Base-by-base conservation (phyloP, 352 stramenopile species). In the Pythium chondricola region DNA sequence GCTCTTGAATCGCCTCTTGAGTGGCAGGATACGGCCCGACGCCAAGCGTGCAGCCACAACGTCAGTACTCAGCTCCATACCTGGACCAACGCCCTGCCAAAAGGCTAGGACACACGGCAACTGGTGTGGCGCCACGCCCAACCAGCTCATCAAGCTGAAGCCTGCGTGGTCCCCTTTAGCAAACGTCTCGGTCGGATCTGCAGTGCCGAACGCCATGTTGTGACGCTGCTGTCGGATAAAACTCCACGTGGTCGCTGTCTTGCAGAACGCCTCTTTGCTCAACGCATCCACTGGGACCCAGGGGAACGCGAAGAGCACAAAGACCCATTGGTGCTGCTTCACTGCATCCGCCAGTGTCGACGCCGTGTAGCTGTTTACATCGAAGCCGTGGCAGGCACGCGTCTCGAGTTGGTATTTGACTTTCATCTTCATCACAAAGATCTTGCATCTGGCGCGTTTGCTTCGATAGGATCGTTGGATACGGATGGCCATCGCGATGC, bases 51-150 rank as follows among this genome's bases (percentile, higher is more conserved):
- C n/a, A 27, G 42, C 29, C 13, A 17, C 33, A 13, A 13, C 14
- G 1, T 58, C 30, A 20, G 21, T 40, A 5, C 20, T 11, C 6
- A 22, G 48, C 6, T 16, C 17, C 9, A 52, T 32, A 10, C 18
- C 5, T 39, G 41, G 58, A 16, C 48, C 52, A 22, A 52, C 24
- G 18, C 68, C 68, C 35, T 70, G 56, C 68, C 68, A 78, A 41
- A 78, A 74, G 13, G 17, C 68, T 4, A 72, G 46, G 11, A 78
- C 57, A 18, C 58, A 70, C 5, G 68, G 68, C 14, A 74, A 14
- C 21, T 37, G 11, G 10, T 48, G 27, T 16, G 54, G 41, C 1
- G 43, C 22, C 0, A 78, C 29, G 0, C 40, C 59, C 10, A 78
- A 43, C 48, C 53, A 74, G 10, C 45, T 73, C 36, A 70, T 47